These are phyloP conservation scores for Parafenestella ontariensis DNA, from an alignment of 2,329 filamentous ascomycete species.

Conservation along the genomic window DNA sequence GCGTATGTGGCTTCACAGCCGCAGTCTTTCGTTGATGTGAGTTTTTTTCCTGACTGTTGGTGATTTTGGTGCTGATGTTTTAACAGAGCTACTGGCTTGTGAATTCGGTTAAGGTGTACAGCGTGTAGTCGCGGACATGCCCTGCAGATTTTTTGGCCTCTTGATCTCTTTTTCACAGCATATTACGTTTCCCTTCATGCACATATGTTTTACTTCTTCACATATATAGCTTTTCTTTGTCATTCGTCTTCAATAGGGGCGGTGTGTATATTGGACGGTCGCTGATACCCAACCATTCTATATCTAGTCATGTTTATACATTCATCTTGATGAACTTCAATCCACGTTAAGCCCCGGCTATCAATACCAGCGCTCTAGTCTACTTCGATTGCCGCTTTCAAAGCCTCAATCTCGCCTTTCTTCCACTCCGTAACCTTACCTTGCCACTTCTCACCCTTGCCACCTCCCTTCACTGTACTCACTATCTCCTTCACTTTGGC, in stretches of 20 bases:
- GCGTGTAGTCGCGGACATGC: slow-evolving; percentile 22
- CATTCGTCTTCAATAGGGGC: too few species aligned
- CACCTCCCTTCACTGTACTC: slow-evolving; percentile 38
- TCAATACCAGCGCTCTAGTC: slow-evolving; percentile 8
- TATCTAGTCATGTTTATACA: not conserved
- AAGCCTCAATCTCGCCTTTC: slow-evolving; percentile 39
- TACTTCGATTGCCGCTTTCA: slow-evolving; percentile 27
- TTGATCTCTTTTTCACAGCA: not conserved
- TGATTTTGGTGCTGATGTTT: slow-evolving; percentile 11
- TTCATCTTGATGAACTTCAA: not conserved
- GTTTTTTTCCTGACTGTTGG: slow-evolving; percentile 1
- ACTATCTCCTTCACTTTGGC: slow-evolving; percentile 35
- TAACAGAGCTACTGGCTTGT: slow-evolving; percentile 47
- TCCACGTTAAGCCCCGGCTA: not conserved
- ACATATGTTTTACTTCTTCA: not conserved
- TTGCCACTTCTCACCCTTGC: slow-evolving; percentile 45
- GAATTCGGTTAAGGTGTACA: slow-evolving; percentile 50
- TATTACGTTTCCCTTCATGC: not conserved
- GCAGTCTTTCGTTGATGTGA: slow-evolving; percentile 45
- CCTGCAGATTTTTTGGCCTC: not conserved
- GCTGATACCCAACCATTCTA: too few species aligned
- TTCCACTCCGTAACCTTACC: slow-evolving; percentile 44
- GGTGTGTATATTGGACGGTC: too few species aligned
- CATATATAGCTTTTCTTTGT: not conserved
- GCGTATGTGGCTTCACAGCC: slow-evolving; percentile 50